Percentiles rank a stretch among this genome's conserved stretches.
Evolutionary conservation across 2,329 filamentous ascomycete species (phyloP).

Genomic region (Paraconiothyrium brasiliense): DNA sequence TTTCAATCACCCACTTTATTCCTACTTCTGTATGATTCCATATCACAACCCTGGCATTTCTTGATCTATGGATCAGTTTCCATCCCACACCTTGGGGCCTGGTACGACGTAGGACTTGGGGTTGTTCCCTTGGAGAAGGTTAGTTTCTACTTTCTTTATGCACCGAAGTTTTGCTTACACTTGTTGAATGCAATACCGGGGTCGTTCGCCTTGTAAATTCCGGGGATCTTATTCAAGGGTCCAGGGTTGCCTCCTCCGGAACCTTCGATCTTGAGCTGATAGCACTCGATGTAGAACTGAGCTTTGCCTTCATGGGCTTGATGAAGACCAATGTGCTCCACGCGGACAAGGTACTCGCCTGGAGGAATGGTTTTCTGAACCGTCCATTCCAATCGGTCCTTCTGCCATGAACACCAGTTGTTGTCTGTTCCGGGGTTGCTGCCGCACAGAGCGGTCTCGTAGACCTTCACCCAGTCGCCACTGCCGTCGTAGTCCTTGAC

Average conservation of each 20-base stretch:
- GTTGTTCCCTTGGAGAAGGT: conserved; percentile 31
- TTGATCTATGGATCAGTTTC: conserved; percentile 8
- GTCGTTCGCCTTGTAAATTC: conserved; percentile 59
- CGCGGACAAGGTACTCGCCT: conserved; percentile 51
- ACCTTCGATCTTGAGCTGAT: conserved; percentile 60
- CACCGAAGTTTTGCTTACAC: conserved; percentile 17
- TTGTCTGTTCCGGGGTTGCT: conserved; percentile 37
- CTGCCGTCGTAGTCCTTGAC: conserved; percentile 75
- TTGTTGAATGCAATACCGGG: conserved; percentile 61
- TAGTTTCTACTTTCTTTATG: neutral
- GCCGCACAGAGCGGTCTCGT: conserved; percentile 40
- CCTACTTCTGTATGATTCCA: too few relatives aligned
- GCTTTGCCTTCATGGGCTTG: conserved; percentile 42
- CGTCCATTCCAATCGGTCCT: conserved; percentile 55
- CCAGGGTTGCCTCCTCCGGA: conserved; percentile 51
- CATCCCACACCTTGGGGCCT: conserved; percentile 40
- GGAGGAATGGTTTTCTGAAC: conserved; percentile 53
- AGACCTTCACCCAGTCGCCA: conserved; percentile 52
- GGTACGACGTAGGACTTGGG: conserved; percentile 44
- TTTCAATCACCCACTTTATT: neutral
- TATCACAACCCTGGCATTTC: neutral
- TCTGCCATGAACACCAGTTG: conserved; percentile 49
- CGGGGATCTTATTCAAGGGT: conserved; percentile 59
- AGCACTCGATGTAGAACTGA: conserved; percentile 50
- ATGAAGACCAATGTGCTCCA: conserved; percentile 48